A percentile compares a stretch with the other conserved stretches of the same genome.
Evolutionary conservation across 306 rosid species (phyloP).

Genomic region (Acmispon strigosus): DNA sequence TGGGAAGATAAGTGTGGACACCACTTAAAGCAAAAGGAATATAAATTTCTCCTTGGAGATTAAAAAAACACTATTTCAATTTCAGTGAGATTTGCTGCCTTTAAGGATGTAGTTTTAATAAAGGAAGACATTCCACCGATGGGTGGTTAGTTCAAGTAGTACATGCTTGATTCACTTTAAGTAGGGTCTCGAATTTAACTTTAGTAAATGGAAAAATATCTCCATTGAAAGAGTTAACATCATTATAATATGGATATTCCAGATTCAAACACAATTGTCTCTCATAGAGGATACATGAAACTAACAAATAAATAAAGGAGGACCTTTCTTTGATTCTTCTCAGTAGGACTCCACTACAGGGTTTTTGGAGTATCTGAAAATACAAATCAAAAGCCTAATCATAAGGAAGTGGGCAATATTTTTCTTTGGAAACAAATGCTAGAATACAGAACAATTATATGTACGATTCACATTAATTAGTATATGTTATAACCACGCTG

Average conservation of each 20-base stretch:
- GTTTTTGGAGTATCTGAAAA: slow-evolving; percentile 13
- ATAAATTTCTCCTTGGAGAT: neutral
- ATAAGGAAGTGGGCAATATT: slow-evolving; percentile 32
- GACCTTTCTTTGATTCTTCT: slow-evolving; percentile 26
- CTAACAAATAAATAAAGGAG: slow-evolving; percentile 21
- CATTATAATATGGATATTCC: no score
- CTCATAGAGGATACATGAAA: no score
- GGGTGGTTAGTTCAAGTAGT: no score
- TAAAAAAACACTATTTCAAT: slow-evolving; percentile 3
- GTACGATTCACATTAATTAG: slow-evolving; percentile 15
- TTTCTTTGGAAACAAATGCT: slow-evolving; percentile 14
- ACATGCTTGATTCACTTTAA: no score
- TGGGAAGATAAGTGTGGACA: slow-evolving; percentile 22
- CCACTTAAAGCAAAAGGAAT: slow-evolving; percentile 21
- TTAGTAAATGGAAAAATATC: no score
- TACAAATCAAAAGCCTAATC: slow-evolving; percentile 35
- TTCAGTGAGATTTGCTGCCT: slow-evolving; percentile 41
- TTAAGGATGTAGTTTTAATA: slow-evolving; percentile 53
- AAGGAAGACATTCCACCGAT: no score
- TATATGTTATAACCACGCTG: slow-evolving; percentile 8
- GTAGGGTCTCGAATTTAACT: no score
- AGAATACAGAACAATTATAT: slow-evolving; percentile 10
- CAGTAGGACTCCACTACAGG: slow-evolving; percentile 45
- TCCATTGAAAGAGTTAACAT: no score
- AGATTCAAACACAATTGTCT: no score